Evolutionary conservation across 495 filamentous ascomycete genomes (phyloP).

Genomic region (Lasiosphaeria miniovina): DNA sequence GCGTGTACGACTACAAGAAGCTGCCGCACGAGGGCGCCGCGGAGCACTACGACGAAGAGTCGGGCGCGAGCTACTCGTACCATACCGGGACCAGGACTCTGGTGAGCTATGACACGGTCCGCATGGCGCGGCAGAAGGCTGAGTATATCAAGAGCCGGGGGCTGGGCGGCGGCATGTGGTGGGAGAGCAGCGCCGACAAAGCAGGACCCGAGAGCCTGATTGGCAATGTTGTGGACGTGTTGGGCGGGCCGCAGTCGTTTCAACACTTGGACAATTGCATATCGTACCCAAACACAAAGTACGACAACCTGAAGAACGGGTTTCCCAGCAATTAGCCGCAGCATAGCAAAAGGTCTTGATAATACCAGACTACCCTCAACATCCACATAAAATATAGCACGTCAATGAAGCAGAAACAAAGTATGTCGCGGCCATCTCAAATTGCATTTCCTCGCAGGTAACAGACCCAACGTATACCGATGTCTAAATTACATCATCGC

Average conservation of each 20-base stretch:
- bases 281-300: conserved; percentile 70
- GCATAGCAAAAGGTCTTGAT: not conserved
- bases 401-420: not conserved
- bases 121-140: conserved; percentile 65
- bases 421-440: conserved; percentile 20
- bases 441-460: conserved; percentile 37
- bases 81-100: conserved; percentile 56
- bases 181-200: conserved; percentile 86
- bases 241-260: conserved; percentile 52
- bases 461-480: conserved; percentile 27
- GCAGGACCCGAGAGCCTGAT: conserved; percentile 65
- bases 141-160: conserved; percentile 61
- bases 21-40: conserved; percentile 52
- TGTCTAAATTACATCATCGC: conserved; percentile 41
- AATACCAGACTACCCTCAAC: conserved; percentile 3
- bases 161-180: conserved; percentile 92
- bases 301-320: conserved; percentile 70
- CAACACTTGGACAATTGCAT: conserved; percentile 66
- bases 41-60: conserved; percentile 51
- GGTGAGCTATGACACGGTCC: conserved; percentile 75
- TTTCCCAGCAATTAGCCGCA: conserved; percentile 41
- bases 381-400: not conserved
- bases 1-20: conserved; percentile 84
- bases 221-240: conserved; percentile 58
- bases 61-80: conserved; percentile 70